Conservation (phyloP, 768 basidiomycete genomes). For the Paxillus rubicundulus region DNA sequence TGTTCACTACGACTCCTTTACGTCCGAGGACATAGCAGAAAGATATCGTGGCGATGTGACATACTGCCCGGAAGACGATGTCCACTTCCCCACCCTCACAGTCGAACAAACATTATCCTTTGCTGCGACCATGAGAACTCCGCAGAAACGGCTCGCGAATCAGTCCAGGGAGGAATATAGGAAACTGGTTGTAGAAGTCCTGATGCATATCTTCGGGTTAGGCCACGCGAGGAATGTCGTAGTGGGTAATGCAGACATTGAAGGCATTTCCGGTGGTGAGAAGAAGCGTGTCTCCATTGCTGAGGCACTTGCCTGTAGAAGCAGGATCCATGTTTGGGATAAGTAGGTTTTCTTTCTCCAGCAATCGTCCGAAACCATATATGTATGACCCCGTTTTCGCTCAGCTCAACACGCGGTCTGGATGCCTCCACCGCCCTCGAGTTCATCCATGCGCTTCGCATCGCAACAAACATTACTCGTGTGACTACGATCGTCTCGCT, state of each 20-base stretch:
- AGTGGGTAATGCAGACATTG: slow-evolving; percentile 74
- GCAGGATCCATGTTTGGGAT: slow-evolving; percentile 71
- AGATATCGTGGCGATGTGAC: slow-evolving; percentile 47
- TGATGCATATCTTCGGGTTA: slow-evolving; percentile 73
- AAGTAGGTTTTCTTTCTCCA: slow-evolving; percentile 43
- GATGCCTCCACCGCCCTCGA: slow-evolving; percentile 73
- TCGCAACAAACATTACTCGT: slow-evolving; percentile 56
- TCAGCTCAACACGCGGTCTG: slow-evolving; percentile 62
- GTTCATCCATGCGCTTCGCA: slow-evolving; percentile 64
- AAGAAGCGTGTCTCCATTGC: slow-evolving; percentile 81
- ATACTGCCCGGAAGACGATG: slow-evolving; percentile 44
- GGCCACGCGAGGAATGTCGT: slow-evolving; percentile 67
- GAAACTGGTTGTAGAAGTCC: slow-evolving; percentile 40
- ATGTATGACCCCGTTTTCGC: background rate
- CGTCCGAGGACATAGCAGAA: slow-evolving; percentile 41
- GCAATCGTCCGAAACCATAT: background rate
- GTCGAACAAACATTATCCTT: slow-evolving; percentile 49
- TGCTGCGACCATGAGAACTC: slow-evolving; percentile 49
- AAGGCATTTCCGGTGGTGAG: slow-evolving; percentile 76
- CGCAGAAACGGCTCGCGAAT: slow-evolving; percentile 25
- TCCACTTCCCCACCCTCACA: slow-evolving; percentile 51
- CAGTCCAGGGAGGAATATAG: slow-evolving; percentile 30
- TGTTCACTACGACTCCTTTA: slow-evolving; percentile 47
- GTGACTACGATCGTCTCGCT: slow-evolving; percentile 75
- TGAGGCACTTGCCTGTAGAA: slow-evolving; percentile 63